Base-by-base conservation (phyloP, 495 filamentous ascomycete species). In the Patellaria atrata region DNA sequence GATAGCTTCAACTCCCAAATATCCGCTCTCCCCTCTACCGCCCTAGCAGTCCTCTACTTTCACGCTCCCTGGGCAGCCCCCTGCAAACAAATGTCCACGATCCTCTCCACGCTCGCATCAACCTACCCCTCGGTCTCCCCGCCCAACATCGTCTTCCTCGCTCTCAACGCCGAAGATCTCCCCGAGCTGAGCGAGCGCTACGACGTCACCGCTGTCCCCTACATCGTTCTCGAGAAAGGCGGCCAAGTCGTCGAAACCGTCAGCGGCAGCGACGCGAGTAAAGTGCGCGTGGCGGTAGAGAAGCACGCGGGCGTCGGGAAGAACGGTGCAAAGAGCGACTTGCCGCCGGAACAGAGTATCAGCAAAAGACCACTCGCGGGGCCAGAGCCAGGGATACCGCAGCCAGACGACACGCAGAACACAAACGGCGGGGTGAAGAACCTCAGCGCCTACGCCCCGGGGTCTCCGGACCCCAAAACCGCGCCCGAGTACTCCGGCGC, bases 11-110 rank as follows among this genome's bases (percentile, higher is more conserved):
- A 67, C 23, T 46, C 66, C 22, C 65, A 79, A 52, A 53, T 81
- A 36, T 56, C 65, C 30, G 62, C 73, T 13, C 66, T 86, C 11
- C 70, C 80, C 0, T 46, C 74, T 3, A 64, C 73, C 4, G 67
- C 78, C 8, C 70, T 93, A 22, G 60, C 81, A 30, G 71, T 93
- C 46, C 69, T 94, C 47, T 93, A 84, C 55, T 96, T 96, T 63
- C 77, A 94, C 59, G 80, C 91, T 0, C 78, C 84, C 48, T 96
- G 91, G 89, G 89, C 91, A n/a, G 82, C 80, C 19, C 89, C 85
- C 9, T 96, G 89, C 64, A 68, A 78, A 35, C 85, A 93, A 59
- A 94, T 94, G 85, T 69, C 71, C 44, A 75, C 71, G n/a, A 77
- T 94, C 36, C 75, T 99, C 38, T 61, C 67, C 48, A 76, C 82